Percentiles rank a stretch among this genome's conserved stretches.
Conservation (phyloP, 441 rosid genomes). For the Oxalis stricta region DNA sequence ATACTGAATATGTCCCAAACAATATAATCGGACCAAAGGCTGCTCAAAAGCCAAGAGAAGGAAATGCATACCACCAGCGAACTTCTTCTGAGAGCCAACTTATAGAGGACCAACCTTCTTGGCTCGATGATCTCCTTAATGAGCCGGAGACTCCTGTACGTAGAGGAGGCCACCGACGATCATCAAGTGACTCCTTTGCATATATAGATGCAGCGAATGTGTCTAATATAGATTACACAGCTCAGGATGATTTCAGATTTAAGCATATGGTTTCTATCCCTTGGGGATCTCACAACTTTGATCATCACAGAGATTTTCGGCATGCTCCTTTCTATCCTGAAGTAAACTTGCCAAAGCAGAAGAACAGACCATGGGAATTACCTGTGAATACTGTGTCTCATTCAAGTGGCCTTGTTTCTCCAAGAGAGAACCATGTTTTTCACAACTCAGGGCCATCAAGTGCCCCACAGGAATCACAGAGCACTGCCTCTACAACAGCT, state of each 20-base stretch:
- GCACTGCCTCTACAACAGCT: slow-evolving; percentile 19
- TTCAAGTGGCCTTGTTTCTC: slow-evolving; percentile 36
- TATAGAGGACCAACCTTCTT: slow-evolving; percentile 91
- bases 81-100: slow-evolving; percentile 85
- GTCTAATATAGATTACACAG: slow-evolving; percentile 42
- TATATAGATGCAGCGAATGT: slow-evolving; percentile 56
- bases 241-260: slow-evolving; percentile 48
- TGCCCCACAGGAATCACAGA: slow-evolving; percentile 40
- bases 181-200: slow-evolving; percentile 97
- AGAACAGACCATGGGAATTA: slow-evolving; percentile 46
- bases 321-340: slow-evolving; percentile 37
- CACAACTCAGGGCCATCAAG: slow-evolving; percentile 43
- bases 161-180: slow-evolving; percentile 88
- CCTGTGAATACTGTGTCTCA: slow-evolving; percentile 25
- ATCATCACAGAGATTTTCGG: slow-evolving; percentile 40
- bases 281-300: slow-evolving; percentile 62
- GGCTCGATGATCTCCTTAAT: slow-evolving; percentile 98
- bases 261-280: slow-evolving; percentile 27
- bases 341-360: slow-evolving; percentile 36
- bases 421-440: slow-evolving; percentile 33
- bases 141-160: slow-evolving; percentile 94
- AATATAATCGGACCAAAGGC: slow-evolving; percentile 52
- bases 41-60: slow-evolving; percentile 53
- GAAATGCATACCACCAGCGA: slow-evolving; percentile 57
- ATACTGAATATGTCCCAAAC: slow-evolving; percentile 46